These are phyloP conservation scores for Platismatia glauca DNA, from an alignment of 495 filamentous ascomycete species.

Conservation along the genomic window DNA sequence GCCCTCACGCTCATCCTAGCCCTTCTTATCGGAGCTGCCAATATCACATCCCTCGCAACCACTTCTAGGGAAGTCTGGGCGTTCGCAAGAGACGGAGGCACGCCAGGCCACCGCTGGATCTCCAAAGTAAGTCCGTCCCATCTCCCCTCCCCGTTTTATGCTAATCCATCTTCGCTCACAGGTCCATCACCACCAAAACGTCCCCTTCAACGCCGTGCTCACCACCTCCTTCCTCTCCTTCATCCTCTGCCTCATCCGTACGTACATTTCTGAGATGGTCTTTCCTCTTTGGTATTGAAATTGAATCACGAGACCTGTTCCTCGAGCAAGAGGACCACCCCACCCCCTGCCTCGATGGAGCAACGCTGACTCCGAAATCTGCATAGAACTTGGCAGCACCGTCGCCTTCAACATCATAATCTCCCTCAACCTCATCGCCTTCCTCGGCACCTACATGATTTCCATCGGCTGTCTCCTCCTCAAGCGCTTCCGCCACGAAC, in stretches of 20 bases:
- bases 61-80: conserved; percentile 1
- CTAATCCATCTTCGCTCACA: not conserved
- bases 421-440: conserved; percentile 23
- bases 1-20: not conserved
- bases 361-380: too few relatives aligned
- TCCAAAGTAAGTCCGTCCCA: not conserved
- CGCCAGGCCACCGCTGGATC: not conserved
- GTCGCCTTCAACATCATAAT: conserved; percentile 41
- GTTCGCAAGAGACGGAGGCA: not conserved
- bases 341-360: too few relatives aligned
- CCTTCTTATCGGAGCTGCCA: not conserved
- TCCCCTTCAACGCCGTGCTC: conserved; percentile 43
- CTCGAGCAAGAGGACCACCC: too few relatives aligned
- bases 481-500: conserved; percentile 32
- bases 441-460: conserved; percentile 36
- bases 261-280: too few relatives aligned
- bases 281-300: too few relatives aligned
- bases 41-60: not conserved
- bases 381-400: conserved; percentile 44
- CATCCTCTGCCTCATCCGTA: conserved; percentile 44
- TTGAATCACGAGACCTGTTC: too few relatives aligned
- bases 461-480: conserved; percentile 34
- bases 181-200: conserved; percentile 26
- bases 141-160: not conserved
- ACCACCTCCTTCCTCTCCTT: conserved; percentile 18